phyloP scores from a whole-genome alignment of 2,329 filamentous ascomycete species.

The Ploettnerulaceae sp. region DNA sequence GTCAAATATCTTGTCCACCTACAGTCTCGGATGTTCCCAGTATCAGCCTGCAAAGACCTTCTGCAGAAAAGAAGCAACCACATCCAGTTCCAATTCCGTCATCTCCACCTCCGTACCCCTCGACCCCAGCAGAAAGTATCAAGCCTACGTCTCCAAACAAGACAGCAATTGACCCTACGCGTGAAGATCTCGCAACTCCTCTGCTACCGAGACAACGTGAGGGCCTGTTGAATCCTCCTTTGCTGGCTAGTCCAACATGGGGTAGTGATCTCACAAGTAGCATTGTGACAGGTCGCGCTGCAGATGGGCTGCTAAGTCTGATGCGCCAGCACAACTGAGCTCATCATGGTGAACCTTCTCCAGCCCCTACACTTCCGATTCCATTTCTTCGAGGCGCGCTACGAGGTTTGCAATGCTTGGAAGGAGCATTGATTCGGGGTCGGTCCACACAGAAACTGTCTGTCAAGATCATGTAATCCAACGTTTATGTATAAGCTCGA shows the following conservation, averaged over 20 bases:
- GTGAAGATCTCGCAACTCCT: slow-evolving; percentile 13
- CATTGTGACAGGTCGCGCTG: neutral
- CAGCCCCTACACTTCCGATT: neutral
- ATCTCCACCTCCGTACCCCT: slow-evolving; percentile 5
- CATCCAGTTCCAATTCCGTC: slow-evolving; percentile 8
- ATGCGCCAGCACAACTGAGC: neutral
- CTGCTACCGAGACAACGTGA: slow-evolving; percentile 15
- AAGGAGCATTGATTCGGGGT: slow-evolving; percentile 1
- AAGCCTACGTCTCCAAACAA: slow-evolving; percentile 6
- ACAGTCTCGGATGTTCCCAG: neutral
- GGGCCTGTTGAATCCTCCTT: slow-evolving; percentile 17
- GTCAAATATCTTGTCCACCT: neutral
- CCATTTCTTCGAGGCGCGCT: neutral
- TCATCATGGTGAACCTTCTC: neutral
- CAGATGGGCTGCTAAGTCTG: slow-evolving; percentile 7
- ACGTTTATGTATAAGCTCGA: too few species aligned
- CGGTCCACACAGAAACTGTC: neutral
- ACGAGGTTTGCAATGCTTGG: slow-evolving; percentile 3
- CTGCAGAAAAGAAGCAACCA: slow-evolving; percentile 4
- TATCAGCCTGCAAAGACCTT: slow-evolving; percentile 13
- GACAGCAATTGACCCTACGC: neutral
- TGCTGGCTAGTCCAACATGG: neutral
- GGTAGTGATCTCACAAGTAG: slow-evolving; percentile 1
- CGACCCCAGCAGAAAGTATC: neutral
- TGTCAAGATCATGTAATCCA: too few species aligned